Evolutionary conservation across 2,329 filamentous ascomycete species (phyloP), one percentile per base, ranked within the genome.

Genomic region (Botrytis hyacinthi): DNA sequence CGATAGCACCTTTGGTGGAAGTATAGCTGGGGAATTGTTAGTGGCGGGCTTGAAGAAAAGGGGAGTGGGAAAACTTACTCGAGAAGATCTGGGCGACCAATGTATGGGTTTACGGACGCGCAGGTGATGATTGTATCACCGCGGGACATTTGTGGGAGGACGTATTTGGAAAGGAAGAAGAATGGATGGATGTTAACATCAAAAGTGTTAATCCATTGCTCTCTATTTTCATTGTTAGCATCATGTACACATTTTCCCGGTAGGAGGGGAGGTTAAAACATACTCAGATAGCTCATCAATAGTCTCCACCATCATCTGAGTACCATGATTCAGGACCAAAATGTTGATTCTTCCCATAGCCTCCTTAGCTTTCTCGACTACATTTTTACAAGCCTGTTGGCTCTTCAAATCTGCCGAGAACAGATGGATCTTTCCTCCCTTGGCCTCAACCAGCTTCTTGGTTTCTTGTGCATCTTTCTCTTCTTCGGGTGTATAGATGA

Each of bases 61-160:
- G n/a, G 7, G 5, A 46, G 35, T 14, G 3, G 18, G 32, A 2
- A 29, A 14, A 67, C 70, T 54, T 67, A 67, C 70, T 96, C 93
- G 67, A 96, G 87, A 2, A 95, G 86, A 78, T 95, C 93, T 0
- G 91, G 91, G 1, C 92, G 91, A 57, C 93, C 93, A 73, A 94
- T 88, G 83, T 95, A 96, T 40, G 91, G 92, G 81, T 95, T 95
- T 81, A 96, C 91, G 46, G 92, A 94, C 62, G 92, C 90, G 80
- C 93, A 94, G 84, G 95, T 96, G 86, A 97, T 94, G 81, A 97
- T 94, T 40, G 89, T 90, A 73, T 89, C 87, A 51, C 93, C 93
- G n/a, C 82, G 81, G 79, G 89, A 88, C 89, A 96, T 92, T 82
- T 95, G 91, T 0, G 89, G 90, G 18, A 96, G 85, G 20, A 87